These are phyloP conservation scores for Malus orientalis DNA, from an alignment of 306 rosid species.

Conservation along the genomic window DNA sequence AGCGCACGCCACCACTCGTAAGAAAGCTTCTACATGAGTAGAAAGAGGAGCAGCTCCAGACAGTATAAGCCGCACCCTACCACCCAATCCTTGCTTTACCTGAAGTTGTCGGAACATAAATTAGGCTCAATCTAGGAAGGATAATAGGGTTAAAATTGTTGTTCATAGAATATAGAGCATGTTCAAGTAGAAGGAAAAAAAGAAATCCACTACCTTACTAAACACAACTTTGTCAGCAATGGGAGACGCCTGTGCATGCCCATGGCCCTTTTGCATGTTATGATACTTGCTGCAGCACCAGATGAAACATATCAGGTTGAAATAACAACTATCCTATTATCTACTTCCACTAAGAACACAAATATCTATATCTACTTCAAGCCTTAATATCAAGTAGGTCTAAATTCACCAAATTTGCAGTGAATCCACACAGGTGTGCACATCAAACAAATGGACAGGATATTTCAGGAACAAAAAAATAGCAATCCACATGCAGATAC, in stretches of 20 bases:
- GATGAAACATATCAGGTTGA: background rate
- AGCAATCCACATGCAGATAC: background rate
- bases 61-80: constrained; percentile 75
- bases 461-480: background rate
- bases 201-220: constrained; percentile 48
- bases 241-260: constrained; percentile 56
- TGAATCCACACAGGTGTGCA: background rate
- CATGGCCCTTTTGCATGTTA: constrained; percentile 61
- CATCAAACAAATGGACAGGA: background rate
- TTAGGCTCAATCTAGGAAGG: constrained; percentile 20
- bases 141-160: background rate
- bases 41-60: constrained; percentile 98
- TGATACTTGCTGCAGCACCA: constrained; percentile 53
- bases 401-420: background rate
- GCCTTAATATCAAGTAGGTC: background rate
- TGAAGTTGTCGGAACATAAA: constrained; percentile 28
- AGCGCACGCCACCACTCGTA: constrained; percentile 83
- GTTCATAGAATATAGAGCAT: background rate
- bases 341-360: background rate
- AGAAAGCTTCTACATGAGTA: constrained; percentile 64
- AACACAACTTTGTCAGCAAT: constrained; percentile 74
- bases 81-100: constrained; percentile 94
- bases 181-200: background rate
- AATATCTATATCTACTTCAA: background rate
- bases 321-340: background rate